A percentile compares a stretch with the other conserved stretches of the same genome.
Evolutionary conservation across 192 early-diverging fungal species (phyloP).

Genomic region (Helicostylum pulchrum): DNA sequence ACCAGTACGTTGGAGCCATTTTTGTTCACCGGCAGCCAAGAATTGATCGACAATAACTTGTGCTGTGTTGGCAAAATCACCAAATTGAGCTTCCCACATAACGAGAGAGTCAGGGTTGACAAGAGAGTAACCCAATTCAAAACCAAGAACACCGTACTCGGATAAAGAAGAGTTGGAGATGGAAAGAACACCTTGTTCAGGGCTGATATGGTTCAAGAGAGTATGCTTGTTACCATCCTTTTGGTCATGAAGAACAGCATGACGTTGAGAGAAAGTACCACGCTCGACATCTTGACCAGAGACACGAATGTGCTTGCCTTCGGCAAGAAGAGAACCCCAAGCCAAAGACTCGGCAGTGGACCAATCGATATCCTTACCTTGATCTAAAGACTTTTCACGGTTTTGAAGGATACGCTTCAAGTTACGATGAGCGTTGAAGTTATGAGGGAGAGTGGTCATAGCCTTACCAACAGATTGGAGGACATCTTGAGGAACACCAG

Average conservation of each 20-base stretch:
- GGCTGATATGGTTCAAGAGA: conserved; percentile 83
- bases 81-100: conserved; percentile 98
- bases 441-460: conserved; percentile 75
- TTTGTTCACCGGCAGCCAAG: conserved; percentile 92
- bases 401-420: conserved; percentile 80
- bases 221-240: conserved; percentile 78
- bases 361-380: conserved; percentile 90
- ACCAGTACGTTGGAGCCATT: conserved; percentile 97
- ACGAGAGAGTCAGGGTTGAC: conserved; percentile 92
- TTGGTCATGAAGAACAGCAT: conserved; percentile 96
- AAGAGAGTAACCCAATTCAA: conserved; percentile 96
- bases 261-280: conserved; percentile 98
- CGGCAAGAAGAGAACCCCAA: conserved; percentile 85
- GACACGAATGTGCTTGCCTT: conserved; percentile 90
- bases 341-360: conserved; percentile 92
- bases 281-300: conserved; percentile 98
- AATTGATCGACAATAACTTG: conserved; percentile 99
- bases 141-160: conserved; percentile 93
- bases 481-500: conserved; percentile 71
- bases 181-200: conserved; percentile 83
- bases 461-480: conserved; percentile 81
- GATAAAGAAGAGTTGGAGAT: conserved; percentile 96
- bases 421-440: conserved; percentile 86
- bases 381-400: conserved; percentile 77
- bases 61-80: conserved; percentile 96